Conservation (phyloP, 192 early-diverging fungal species). For the Umbelopsis ramanniana region DNA sequence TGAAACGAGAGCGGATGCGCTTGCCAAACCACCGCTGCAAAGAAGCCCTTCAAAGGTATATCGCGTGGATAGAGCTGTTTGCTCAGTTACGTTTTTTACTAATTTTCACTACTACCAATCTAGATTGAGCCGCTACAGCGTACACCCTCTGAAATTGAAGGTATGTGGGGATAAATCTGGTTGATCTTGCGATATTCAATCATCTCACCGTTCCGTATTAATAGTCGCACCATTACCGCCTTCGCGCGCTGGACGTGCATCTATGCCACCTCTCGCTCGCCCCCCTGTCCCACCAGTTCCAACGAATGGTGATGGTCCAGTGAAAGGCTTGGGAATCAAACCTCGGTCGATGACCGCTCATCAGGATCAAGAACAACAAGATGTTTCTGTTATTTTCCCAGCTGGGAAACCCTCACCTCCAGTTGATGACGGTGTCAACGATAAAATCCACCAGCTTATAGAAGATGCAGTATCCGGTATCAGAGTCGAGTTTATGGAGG, state of each 20-base stretch:
- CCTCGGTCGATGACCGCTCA: background rate
- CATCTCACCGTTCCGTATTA: background rate
- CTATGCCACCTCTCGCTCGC: background rate
- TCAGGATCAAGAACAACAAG: background rate
- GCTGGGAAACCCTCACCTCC: background rate
- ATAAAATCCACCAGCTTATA: background rate
- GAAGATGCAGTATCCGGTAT: background rate
- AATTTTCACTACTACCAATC: background rate
- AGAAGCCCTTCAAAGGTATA: background rate
- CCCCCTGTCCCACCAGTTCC: background rate
- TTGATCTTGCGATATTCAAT: background rate
- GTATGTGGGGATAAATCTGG: background rate
- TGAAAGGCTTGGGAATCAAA: constrained; percentile 4
- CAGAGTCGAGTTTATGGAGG: constrained; percentile 2
- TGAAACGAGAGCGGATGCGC: background rate
- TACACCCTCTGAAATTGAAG: background rate
- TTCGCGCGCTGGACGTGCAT: background rate
- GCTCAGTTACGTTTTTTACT: background rate
- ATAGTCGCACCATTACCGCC: background rate
- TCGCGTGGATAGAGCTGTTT: background rate
- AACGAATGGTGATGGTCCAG: background rate
- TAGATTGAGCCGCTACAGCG: background rate
- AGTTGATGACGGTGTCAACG: background rate
- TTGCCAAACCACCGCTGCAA: background rate
- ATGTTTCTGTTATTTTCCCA: background rate